A percentile compares a stretch with the other conserved stretches of the same genome.
These are phyloP conservation scores for Rosa chinensis DNA, from an alignment of 306 rosid genomes.

Conservation along the genomic window DNA sequence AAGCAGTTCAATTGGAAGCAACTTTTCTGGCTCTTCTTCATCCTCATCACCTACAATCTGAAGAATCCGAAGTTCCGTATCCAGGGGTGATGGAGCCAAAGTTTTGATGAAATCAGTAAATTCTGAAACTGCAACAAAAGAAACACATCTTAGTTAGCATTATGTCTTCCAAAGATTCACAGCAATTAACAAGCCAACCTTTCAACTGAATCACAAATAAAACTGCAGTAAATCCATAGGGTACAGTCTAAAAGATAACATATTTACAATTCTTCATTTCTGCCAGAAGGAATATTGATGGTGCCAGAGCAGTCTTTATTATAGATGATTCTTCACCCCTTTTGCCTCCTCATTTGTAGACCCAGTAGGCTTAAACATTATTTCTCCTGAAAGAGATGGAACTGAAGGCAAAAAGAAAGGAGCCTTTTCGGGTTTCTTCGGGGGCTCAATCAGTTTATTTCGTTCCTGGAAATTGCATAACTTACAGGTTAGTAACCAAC, in stretches of 20 bases:
- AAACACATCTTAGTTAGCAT: conserved; percentile 12
- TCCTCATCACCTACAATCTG: conserved; percentile 69
- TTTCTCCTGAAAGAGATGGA: conserved; percentile 86
- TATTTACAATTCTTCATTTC: conserved; percentile 59
- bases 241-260: conserved; percentile 1
- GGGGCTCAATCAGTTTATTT: conserved; percentile 91
- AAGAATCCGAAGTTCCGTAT: conserved; percentile 86
- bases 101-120: conserved; percentile 78
- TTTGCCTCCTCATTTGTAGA: no score
- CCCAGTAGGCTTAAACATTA: conserved; percentile 68
- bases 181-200: conserved; percentile 23
- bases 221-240: not conserved
- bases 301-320: conserved; percentile 34
- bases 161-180: not conserved
- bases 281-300: conserved; percentile 58
- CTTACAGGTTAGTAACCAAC: conserved; percentile 10
- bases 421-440: conserved; percentile 93
- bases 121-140: conserved; percentile 54
- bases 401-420: conserved; percentile 92
- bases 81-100: conserved; percentile 77
- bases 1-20: conserved; percentile 59
- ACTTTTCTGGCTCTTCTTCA: conserved; percentile 56
- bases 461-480: conserved; percentile 57
- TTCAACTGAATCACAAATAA: conserved; percentile 6
- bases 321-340: conserved; percentile 33